phyloP scores from a whole-genome alignment of 768 basidiomycete genomes.

The Mycena filopes region DNA sequence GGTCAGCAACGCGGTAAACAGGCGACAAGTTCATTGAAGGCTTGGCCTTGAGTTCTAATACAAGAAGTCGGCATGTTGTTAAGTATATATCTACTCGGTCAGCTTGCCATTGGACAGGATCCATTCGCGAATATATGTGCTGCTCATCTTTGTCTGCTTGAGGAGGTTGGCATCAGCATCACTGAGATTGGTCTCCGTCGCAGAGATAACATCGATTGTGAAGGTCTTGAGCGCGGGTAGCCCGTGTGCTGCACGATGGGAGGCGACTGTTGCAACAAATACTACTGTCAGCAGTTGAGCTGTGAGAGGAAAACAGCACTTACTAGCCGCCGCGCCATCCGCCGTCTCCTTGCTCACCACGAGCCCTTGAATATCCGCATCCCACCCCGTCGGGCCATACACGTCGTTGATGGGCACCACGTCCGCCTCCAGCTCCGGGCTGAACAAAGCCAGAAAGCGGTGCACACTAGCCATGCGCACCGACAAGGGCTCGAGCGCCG shows the following conservation, averaged over 20 bases:
- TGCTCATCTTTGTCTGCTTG: slow-evolving; percentile 91
- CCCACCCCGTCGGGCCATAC: slow-evolving; percentile 90
- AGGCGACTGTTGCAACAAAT: slow-evolving; percentile 62
- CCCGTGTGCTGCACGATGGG: slow-evolving; percentile 61
- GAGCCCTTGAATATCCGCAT: slow-evolving; percentile 89
- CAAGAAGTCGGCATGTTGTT: no score
- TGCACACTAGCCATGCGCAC: slow-evolving; percentile 67
- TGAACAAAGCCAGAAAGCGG: slow-evolving; percentile 78
- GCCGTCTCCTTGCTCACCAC: slow-evolving; percentile 93
- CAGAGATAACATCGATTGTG: slow-evolving; percentile 91
- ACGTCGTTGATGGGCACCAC: slow-evolving; percentile 85
- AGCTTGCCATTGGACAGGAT: slow-evolving; percentile 57
- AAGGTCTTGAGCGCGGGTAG: slow-evolving; percentile 74
- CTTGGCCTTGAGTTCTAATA: no score
- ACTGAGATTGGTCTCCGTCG: slow-evolving; percentile 66
- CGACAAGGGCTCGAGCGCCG: slow-evolving; percentile 71
- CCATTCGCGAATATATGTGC: slow-evolving; percentile 93
- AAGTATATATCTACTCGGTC: no score
- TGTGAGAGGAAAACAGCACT: slow-evolving; percentile 42
- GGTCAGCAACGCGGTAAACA: no score
- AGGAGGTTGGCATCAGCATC: slow-evolving; percentile 74
- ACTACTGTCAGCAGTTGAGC: background rate
- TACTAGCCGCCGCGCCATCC: slow-evolving; percentile 78
- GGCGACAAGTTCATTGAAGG: no score
- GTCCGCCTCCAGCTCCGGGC: slow-evolving; percentile 70